A percentile compares a stretch with the other conserved stretches of the same genome.
Evolutionary conservation across 2,329 filamentous ascomycete species (phyloP).

Genomic region (Diplodia corticola): DNA sequence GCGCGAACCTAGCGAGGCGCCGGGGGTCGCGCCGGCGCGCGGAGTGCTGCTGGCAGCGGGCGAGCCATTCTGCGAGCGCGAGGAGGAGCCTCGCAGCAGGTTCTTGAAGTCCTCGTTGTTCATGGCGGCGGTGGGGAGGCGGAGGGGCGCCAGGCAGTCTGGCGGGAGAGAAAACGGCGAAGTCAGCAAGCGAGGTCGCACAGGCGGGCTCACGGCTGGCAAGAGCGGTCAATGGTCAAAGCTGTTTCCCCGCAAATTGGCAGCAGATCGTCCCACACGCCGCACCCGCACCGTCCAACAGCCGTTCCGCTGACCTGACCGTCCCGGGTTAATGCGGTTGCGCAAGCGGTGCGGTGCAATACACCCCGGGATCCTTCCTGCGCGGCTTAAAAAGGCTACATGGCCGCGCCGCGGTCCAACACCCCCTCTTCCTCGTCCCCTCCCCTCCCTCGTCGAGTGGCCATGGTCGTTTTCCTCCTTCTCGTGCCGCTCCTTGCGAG

Average conservation of each 20-base stretch:
- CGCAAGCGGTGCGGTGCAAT: neutral
- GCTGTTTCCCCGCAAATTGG: constrained; percentile 13
- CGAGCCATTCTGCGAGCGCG: constrained; percentile 37
- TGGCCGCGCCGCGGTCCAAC: neutral
- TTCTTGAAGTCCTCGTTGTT: constrained; percentile 95
- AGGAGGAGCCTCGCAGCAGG: constrained; percentile 62
- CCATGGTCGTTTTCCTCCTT: constrained; percentile 10
- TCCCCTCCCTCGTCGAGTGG: neutral
- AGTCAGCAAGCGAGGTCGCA: neutral
- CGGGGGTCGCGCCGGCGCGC: constrained; percentile 33
- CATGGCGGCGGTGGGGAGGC: constrained; percentile 57
- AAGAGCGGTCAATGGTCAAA: neutral
- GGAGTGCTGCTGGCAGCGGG: constrained; percentile 22
- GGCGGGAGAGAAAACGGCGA: neutral
- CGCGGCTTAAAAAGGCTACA: constrained; percentile 4
- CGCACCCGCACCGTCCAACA: neutral
- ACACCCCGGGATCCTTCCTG: neutral
- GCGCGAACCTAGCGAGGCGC: constrained; percentile 68
- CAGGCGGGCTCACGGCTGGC: neutral
- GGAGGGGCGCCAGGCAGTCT: neutral
- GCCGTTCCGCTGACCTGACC: neutral
- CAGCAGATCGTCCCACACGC: neutral
- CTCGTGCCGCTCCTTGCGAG: constrained; percentile 19
- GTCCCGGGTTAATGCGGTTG: neutral
- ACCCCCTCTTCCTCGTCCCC: neutral